Evolutionary conservation across 805 yeast species (phyloP).

Genomic region (Barnettozyma populi): DNA sequence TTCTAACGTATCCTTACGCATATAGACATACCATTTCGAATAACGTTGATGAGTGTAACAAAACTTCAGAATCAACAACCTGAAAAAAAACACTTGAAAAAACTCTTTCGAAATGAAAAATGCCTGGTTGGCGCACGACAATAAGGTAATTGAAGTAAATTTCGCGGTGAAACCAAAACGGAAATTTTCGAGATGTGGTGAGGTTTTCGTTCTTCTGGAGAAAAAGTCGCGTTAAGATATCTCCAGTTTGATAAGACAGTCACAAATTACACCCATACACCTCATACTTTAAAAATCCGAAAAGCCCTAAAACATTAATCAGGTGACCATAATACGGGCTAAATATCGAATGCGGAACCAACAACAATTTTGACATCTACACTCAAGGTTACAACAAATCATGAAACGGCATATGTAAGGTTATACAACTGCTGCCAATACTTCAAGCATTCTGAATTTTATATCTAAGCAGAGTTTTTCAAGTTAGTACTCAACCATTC

Average conservation of each 20-base stretch:
- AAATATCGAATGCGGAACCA: background rate
- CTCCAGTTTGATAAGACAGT: background rate
- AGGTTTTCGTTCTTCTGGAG: background rate
- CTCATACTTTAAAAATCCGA: background rate
- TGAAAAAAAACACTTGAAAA: constrained; percentile 5
- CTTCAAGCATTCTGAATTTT: constrained; percentile 1
- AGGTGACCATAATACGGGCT: background rate
- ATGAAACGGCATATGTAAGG: background rate
- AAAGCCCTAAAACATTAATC: background rate
- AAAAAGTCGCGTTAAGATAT: background rate
- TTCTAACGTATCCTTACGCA: background rate
- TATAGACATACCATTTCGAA: constrained; percentile 12
- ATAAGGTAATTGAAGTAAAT: background rate
- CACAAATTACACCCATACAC: background rate
- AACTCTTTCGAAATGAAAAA: constrained; percentile 2
- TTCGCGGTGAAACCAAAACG: constrained; percentile 1
- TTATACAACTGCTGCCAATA: background rate
- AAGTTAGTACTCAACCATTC: constrained; percentile 93
- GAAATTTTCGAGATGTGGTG: background rate
- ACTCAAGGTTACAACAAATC: background rate
- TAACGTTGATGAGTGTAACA: constrained; percentile 4
- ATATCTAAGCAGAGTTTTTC: constrained; percentile 52
- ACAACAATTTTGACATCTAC: background rate
- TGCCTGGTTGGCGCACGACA: constrained; percentile 6
- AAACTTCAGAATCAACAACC: constrained; percentile 2